A percentile compares a stretch with the other conserved stretches of the same genome.
Conservation (phyloP, 1,284 basidiomycete species). For the Leccinum griseonigrum region DNA sequence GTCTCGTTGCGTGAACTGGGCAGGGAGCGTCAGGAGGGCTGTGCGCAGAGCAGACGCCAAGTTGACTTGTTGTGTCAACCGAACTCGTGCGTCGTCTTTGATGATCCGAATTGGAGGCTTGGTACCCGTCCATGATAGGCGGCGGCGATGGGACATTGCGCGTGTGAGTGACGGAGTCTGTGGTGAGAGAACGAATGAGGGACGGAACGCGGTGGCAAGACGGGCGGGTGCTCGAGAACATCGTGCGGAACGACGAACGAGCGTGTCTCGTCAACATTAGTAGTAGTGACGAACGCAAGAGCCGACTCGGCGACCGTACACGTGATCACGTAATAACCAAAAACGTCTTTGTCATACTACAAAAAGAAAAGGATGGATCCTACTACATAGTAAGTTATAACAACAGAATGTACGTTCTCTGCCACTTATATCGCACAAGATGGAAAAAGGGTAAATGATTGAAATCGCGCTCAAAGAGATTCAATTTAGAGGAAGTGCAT, state of each 20-base stretch:
- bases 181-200: conserved; percentile 25
- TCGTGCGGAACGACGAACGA: conserved; percentile 20
- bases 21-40: conserved; percentile 72
- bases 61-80: conserved; percentile 91
- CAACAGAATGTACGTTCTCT: not conserved
- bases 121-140: conserved; percentile 17
- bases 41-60: conserved; percentile 86
- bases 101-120: conserved; percentile 73
- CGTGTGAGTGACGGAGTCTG: conserved; percentile 27
- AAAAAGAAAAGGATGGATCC: conserved; percentile 1
- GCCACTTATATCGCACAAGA: conserved; percentile 19
- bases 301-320: not conserved
- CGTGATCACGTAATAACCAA: conserved; percentile 12
- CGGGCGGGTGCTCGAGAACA: conserved; percentile 23
- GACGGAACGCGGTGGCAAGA: conserved; percentile 14
- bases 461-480: conserved; percentile 4
- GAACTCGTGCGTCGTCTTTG: conserved; percentile 84
- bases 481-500: conserved; percentile 6
- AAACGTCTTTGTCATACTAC: not conserved
- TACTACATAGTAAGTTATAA: not conserved
- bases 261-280: conserved; percentile 9
- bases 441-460: not conserved
- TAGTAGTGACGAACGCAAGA: not conserved
- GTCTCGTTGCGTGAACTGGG: conserved; percentile 72
- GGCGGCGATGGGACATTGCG: conserved; percentile 18